These are phyloP conservation scores for Antrodiella citrinella DNA, from an alignment of 768 basidiomycete genomes.

Conservation along the genomic window DNA sequence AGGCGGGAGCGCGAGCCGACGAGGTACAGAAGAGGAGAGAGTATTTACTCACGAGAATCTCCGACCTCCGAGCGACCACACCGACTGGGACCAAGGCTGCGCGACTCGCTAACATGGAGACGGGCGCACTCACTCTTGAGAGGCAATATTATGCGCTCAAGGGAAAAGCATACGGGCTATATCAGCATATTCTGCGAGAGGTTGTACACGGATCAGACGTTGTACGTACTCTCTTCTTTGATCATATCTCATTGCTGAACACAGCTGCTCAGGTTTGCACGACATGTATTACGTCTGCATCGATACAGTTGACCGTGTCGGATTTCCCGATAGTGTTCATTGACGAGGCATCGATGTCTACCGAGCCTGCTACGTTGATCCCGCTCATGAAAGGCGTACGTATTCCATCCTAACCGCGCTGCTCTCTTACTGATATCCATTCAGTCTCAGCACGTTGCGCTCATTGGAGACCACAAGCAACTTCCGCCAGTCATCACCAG, in stretches of 20 bases:
- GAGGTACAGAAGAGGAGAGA: conserved; percentile 17
- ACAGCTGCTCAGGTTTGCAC: conserved; percentile 57
- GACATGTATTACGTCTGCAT: conserved; percentile 77
- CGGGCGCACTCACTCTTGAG: conserved; percentile 18
- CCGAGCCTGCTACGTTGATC: conserved; percentile 85
- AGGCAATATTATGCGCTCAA: conserved; percentile 26
- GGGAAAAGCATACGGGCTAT: conserved; percentile 42
- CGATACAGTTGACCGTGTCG: conserved; percentile 50
- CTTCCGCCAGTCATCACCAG: conserved; percentile 84
- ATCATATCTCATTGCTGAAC: conserved; percentile 1
- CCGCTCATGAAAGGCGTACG: conserved; percentile 91
- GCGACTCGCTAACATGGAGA: conserved; percentile 24
- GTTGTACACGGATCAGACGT: conserved; percentile 64
- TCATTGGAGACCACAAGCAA: conserved; percentile 98
- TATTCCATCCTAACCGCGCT: conserved; percentile 19
- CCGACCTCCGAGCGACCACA: conserved; percentile 4
- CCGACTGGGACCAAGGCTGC: conserved; percentile 1
- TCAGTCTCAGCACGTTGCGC: conserved; percentile 72
- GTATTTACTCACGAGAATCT: conserved; percentile 21
- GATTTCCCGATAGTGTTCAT: conserved; percentile 93
- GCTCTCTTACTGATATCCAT: conserved; percentile 8
- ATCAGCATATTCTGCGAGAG: conserved; percentile 57
- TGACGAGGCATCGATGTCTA: conserved; percentile 95
- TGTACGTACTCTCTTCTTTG: conserved; percentile 34
- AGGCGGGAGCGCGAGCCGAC: conserved; percentile 32